phyloP scores from a whole-genome alignment of 257 asterid genomes.

The Linderniella brevidens region DNA sequence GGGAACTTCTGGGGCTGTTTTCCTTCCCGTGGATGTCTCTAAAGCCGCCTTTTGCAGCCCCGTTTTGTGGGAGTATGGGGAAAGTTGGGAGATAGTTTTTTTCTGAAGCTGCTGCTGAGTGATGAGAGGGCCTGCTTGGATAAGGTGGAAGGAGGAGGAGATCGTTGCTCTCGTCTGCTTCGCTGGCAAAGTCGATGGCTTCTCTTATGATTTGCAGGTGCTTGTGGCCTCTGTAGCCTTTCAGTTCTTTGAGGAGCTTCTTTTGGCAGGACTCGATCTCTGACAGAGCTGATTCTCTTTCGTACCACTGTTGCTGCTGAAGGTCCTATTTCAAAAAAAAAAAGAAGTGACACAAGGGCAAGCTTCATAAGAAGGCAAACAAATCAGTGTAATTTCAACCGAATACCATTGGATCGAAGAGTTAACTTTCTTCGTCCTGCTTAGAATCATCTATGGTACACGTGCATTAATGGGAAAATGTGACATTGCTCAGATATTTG shows the following conservation, averaged over 20 bases:
- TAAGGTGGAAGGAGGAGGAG: constrained; percentile 88
- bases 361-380: too few species aligned
- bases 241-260: constrained; percentile 63
- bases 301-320: constrained; percentile 84
- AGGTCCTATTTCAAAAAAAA: constrained; percentile 28
- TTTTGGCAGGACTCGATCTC: constrained; percentile 64
- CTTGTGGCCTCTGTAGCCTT: constrained; percentile 61
- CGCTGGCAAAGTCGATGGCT: constrained; percentile 76
- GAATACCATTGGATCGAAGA: too few species aligned
- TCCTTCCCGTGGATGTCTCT: constrained; percentile 3
- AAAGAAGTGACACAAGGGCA: too few species aligned
- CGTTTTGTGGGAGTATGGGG: constrained; percentile 39
- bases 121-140: constrained; percentile 64
- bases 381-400: too few species aligned
- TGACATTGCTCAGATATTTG: too few species aligned
- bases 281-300: constrained; percentile 63
- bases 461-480: too few species aligned
- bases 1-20: constrained; percentile 3
- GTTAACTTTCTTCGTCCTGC: too few species aligned
- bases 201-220: constrained; percentile 67
- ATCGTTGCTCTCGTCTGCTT: constrained; percentile 59
- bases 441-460: too few species aligned
- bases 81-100: constrained; percentile 28
- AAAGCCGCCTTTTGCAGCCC: constrained; percentile 6
- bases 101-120: constrained; percentile 13